These are phyloP conservation scores for Aspergillus japonicus DNA, from an alignment of 2,329 filamentous ascomycete genomes.

Conservation along the genomic window DNA sequence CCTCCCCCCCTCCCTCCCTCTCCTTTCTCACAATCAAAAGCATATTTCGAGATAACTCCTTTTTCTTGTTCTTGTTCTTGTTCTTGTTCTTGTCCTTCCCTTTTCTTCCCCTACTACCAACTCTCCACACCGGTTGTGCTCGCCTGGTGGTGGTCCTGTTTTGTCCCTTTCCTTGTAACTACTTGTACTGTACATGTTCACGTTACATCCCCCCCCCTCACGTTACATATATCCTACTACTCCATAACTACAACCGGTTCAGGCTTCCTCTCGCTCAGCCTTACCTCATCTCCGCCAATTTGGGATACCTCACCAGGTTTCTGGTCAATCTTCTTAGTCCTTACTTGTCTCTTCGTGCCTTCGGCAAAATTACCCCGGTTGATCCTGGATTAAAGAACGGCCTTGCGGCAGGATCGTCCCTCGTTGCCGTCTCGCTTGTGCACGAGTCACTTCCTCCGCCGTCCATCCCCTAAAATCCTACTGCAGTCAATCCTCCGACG, in stretches of 20 bases:
- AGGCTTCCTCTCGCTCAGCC: not conserved
- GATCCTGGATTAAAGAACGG: not conserved
- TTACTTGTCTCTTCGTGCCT: not conserved
- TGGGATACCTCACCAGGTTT: not conserved
- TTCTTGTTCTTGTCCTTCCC: not conserved
- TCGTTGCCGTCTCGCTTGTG: not conserved
- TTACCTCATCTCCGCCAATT: not conserved
- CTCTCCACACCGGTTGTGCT: too few species aligned
- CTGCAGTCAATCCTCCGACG: not conserved
- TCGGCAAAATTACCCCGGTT: not conserved
- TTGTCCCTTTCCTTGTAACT: not conserved
- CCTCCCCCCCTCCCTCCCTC: not conserved
- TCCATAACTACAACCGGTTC: not conserved
- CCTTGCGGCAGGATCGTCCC: not conserved
- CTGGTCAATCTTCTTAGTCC: not conserved
- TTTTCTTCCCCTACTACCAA: not conserved
- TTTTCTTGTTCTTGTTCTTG: not conserved
- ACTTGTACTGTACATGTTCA: not conserved
- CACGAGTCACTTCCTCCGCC: not conserved
- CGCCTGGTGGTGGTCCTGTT: not conserved
- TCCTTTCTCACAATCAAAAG: not conserved
- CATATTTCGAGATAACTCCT: too few species aligned
- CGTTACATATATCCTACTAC: conserved; percentile 2
- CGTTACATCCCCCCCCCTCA: conserved; percentile 5
- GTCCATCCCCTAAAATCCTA: not conserved